These are phyloP conservation scores for Coprinopsis strossmayeri DNA, from an alignment of 768 basidiomycete genomes.

Conservation along the genomic window DNA sequence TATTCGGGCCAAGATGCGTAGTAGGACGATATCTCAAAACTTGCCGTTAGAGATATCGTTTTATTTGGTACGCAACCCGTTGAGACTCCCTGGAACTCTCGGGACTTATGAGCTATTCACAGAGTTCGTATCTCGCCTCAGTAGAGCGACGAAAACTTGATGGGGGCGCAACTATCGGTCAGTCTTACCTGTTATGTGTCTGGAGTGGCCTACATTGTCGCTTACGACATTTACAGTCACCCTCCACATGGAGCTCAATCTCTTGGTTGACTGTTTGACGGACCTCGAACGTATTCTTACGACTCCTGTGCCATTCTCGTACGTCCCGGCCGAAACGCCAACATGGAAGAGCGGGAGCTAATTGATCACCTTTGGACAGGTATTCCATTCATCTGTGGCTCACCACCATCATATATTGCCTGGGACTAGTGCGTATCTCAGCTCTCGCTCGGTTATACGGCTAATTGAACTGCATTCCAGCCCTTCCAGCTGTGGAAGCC, in stretches of 20 bases:
- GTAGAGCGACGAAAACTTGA: constrained; percentile 46
- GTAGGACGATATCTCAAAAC: constrained; percentile 48
- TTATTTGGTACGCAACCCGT: constrained; percentile 43
- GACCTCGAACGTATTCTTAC: constrained; percentile 69
- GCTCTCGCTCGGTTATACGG: background rate
- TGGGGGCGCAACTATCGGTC: constrained; percentile 59
- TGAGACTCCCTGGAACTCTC: background rate
- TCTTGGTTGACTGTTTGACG: constrained; percentile 59
- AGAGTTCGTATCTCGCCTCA: constrained; percentile 64
- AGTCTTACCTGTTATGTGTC: constrained; percentile 18
- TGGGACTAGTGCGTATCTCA: constrained; percentile 52
- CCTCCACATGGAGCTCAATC: constrained; percentile 41
- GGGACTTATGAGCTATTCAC: constrained; percentile 7
- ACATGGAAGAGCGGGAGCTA: background rate
- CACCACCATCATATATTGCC: constrained; percentile 54
- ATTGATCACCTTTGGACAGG: constrained; percentile 27
- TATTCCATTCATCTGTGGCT: constrained; percentile 67
- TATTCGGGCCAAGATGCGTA: constrained; percentile 42
- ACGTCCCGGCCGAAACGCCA: no score
- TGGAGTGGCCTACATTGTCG: background rate
- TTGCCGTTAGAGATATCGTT: constrained; percentile 64
- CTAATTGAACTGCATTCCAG: constrained; percentile 29
- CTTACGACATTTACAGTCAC: constrained; percentile 29
- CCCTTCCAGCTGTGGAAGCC: constrained; percentile 58
- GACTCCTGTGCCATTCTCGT: constrained; percentile 75